These are phyloP conservation scores for Brettanomyces sp. DNA, from an alignment of 805 yeast species.

Conservation along the genomic window DNA sequence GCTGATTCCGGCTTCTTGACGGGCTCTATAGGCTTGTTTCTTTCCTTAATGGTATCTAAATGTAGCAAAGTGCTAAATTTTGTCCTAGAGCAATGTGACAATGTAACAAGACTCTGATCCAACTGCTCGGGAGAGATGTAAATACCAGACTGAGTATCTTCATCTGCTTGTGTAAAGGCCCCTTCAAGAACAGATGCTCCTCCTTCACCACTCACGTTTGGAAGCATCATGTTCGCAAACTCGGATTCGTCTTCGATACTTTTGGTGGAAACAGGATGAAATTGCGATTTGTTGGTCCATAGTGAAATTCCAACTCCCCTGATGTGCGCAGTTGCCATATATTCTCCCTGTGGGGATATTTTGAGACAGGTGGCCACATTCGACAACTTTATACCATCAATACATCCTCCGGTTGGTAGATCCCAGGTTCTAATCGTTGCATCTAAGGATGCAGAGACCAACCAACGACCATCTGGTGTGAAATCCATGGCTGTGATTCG, in stretches of 20 bases:
- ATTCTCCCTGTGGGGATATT: slow-evolving; percentile 82
- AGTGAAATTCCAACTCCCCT: slow-evolving; percentile 80
- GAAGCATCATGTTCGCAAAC: slow-evolving; percentile 53
- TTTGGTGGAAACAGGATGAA: slow-evolving; percentile 64
- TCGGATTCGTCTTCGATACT: slow-evolving; percentile 69
- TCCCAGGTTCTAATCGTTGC: slow-evolving; percentile 94
- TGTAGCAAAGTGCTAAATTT: slow-evolving; percentile 73
- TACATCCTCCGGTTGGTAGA: slow-evolving; percentile 92
- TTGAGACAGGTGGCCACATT: slow-evolving; percentile 74
- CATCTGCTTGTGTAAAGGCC: slow-evolving; percentile 43
- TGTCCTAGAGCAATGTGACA: slow-evolving; percentile 67
- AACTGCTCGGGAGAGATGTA: slow-evolving; percentile 58
- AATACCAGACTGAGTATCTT: slow-evolving; percentile 15
- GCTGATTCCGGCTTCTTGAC: slow-evolving; percentile 76
- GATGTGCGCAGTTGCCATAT: slow-evolving; percentile 88
- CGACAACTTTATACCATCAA: slow-evolving; percentile 77
- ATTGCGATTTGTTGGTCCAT: slow-evolving; percentile 90
- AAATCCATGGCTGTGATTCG: slow-evolving; percentile 83
- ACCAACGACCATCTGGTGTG: slow-evolving; percentile 93
- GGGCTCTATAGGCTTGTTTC: slow-evolving; percentile 86
- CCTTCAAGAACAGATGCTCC: slow-evolving; percentile 68
- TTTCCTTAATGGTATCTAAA: slow-evolving; percentile 71
- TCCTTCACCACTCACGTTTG: slow-evolving; percentile 72
- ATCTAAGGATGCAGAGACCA: slow-evolving; percentile 75
- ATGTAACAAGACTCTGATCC: slow-evolving; percentile 51